phyloP scores from a whole-genome alignment of 2,329 filamentous ascomycete species.

The Hyphodiscus sp. region DNA sequence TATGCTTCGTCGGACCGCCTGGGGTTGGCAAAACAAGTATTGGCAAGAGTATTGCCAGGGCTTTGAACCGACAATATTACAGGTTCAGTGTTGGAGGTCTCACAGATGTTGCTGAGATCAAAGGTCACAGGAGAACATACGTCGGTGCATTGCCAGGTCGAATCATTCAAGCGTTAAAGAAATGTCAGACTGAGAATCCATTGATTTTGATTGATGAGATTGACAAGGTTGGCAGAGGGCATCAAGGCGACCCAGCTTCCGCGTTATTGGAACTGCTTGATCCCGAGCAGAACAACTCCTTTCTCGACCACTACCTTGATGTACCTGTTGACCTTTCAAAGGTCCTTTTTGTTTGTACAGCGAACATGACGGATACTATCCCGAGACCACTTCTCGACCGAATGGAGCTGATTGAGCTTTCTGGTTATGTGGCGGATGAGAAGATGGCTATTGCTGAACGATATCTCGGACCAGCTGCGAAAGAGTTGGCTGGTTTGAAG shows the following conservation, averaged over 20 bases:
- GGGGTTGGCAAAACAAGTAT: constrained; percentile 99
- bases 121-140: constrained; percentile 93
- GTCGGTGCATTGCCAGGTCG: constrained; percentile 92
- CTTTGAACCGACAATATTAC: constrained; percentile 94
- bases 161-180: constrained; percentile 97
- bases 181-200: constrained; percentile 97
- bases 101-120: constrained; percentile 97
- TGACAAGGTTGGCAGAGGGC: constrained; percentile 94
- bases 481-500: constrained; percentile 85
- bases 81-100: constrained; percentile 95
- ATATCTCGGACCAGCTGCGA: constrained; percentile 90
- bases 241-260: constrained; percentile 93
- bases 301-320: constrained; percentile 98
- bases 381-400: constrained; percentile 87
- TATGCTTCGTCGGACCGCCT: constrained; percentile 94
- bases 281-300: constrained; percentile 94
- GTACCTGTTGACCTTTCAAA: constrained; percentile 96
- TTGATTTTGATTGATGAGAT: constrained; percentile 95
- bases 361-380: constrained; percentile 98
- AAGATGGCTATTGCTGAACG: constrained; percentile 97
- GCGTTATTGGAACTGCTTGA: constrained; percentile 90
- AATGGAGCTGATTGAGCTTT: constrained; percentile 96
- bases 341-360: constrained; percentile 96
- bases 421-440: constrained; percentile 94
- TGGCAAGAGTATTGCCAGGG: constrained; percentile 93